Conservation (phyloP, 2,329 filamentous ascomycete genomes). For the Xylaria sp. region DNA sequence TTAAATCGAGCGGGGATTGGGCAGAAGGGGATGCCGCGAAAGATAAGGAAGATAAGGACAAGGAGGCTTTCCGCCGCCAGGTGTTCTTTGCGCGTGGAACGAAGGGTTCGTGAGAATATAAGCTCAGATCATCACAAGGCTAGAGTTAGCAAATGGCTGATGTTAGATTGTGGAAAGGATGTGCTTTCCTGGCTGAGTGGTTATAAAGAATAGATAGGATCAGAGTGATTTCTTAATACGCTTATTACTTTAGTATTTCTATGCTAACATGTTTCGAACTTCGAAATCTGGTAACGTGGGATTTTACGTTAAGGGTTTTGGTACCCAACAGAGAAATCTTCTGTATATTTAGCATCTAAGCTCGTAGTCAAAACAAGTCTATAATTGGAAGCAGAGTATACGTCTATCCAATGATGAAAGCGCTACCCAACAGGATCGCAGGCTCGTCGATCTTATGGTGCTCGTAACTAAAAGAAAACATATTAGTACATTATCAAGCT, state of each 20-base stretch:
- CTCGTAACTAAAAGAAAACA: slow-evolving; percentile 69
- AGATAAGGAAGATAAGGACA: slow-evolving; percentile 34
- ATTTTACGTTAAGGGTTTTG: neutral
- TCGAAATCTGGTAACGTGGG: neutral
- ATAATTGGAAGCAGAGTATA: neutral
- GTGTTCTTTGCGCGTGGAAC: slow-evolving; percentile 63
- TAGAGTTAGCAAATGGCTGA: neutral
- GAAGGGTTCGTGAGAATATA: slow-evolving; percentile 12
- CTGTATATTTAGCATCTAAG: neutral
- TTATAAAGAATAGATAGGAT: neutral
- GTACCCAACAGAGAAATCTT: neutral
- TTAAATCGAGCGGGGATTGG: neutral
- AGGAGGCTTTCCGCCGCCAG: slow-evolving; percentile 52
- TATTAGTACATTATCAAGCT: neutral
- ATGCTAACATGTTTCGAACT: neutral
- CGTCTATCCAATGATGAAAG: slow-evolving; percentile 63
- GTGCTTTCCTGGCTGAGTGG: neutral
- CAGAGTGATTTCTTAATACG: neutral
- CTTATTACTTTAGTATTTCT: neutral
- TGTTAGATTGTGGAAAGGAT: neutral
- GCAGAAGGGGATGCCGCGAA: neutral
- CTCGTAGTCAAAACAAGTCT: neutral
- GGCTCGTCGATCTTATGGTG: slow-evolving; percentile 82
- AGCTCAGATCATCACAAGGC: neutral
- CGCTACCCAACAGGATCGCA: slow-evolving; percentile 79